phyloP scores from a whole-genome alignment of 495 filamentous ascomycete species.

The Penicillium argentinense region DNA sequence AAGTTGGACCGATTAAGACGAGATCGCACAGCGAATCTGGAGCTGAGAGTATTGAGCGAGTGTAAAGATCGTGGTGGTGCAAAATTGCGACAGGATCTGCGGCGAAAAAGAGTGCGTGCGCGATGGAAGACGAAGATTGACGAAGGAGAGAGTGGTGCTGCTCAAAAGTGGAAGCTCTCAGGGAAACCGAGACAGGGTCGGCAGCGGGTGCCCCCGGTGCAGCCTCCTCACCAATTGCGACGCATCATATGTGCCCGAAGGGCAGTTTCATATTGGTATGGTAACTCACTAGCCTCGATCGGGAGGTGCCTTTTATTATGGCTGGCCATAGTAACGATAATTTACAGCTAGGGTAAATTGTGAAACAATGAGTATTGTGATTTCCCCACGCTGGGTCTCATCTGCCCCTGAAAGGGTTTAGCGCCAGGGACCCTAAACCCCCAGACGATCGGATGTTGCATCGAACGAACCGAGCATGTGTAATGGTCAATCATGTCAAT shows the following conservation, averaged over 20 bases:
- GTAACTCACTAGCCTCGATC: background rate
- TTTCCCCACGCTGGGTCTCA: background rate
- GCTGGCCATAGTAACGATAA: too few species aligned
- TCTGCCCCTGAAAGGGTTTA: constrained; percentile 12
- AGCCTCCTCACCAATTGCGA: too few species aligned
- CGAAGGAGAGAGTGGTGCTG: constrained; percentile 22
- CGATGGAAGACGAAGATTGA: constrained; percentile 27
- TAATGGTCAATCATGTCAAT: too few species aligned
- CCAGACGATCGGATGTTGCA: background rate
- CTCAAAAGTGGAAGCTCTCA: too few species aligned
- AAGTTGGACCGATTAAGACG: constrained; percentile 13
- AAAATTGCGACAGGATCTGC: constrained; percentile 25
- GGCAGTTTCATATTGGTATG: too few species aligned
- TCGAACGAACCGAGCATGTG: too few species aligned
- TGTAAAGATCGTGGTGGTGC: constrained; percentile 20
- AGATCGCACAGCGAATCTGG: constrained; percentile 29
- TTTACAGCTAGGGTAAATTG: too few species aligned
- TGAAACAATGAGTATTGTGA: too few species aligned
- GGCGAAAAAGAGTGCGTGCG: constrained; percentile 18
- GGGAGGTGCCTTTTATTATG: background rate
- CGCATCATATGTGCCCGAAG: too few species aligned
- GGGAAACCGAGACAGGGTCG: constrained; percentile 14
- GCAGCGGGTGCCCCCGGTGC: background rate
- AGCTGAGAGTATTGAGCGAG: constrained; percentile 3
- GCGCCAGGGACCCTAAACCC: constrained; percentile 22